Conservation (phyloP, 208 protist species). For the Trypanosoma mega region DNA sequence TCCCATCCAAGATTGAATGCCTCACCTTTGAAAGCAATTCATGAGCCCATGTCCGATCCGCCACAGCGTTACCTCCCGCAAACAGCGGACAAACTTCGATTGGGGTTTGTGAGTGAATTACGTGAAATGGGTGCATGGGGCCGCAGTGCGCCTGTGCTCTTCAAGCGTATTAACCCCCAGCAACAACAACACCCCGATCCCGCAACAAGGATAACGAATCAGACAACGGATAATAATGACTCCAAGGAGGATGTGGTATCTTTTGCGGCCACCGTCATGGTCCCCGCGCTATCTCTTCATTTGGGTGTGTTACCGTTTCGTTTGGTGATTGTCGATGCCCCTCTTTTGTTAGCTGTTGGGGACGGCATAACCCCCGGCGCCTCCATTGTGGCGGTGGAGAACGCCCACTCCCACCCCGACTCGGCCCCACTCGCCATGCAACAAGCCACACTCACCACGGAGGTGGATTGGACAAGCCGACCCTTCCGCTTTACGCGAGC, state of each 20-base stretch:
- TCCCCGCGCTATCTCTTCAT: not conserved
- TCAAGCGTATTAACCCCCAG: slow-evolving; percentile 11
- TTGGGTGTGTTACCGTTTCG: slow-evolving; percentile 8
- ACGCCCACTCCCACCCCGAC: slow-evolving; percentile 26
- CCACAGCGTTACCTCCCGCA: slow-evolving; percentile 21
- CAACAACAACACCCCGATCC: too few relatives aligned
- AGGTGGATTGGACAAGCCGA: slow-evolving; percentile 9
- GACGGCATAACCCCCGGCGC: slow-evolving; percentile 10
- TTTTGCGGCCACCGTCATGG: slow-evolving; percentile 8
- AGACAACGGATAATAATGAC: not conserved
- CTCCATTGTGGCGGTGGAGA: slow-evolving; percentile 59
- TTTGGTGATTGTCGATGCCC: slow-evolving; percentile 27
- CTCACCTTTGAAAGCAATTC: not conserved
- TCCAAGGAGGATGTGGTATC: not conserved
- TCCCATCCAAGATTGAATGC: too few relatives aligned
- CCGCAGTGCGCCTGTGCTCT: slow-evolving; percentile 28
- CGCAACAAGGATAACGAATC: too few relatives aligned
- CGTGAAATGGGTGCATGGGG: slow-evolving; percentile 55
- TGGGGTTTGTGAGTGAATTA: slow-evolving; percentile 39
- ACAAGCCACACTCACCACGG: slow-evolving; percentile 8
- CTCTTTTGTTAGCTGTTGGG: slow-evolving; percentile 2
- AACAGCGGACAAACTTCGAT: slow-evolving; percentile 31
- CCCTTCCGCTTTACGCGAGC: slow-evolving; percentile 41
- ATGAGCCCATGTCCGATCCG: not conserved
- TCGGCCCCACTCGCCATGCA: slow-evolving; percentile 10